Base-by-base conservation (phyloP, 768 basidiomycete genomes). In the Cyclocybe cylindracea region DNA sequence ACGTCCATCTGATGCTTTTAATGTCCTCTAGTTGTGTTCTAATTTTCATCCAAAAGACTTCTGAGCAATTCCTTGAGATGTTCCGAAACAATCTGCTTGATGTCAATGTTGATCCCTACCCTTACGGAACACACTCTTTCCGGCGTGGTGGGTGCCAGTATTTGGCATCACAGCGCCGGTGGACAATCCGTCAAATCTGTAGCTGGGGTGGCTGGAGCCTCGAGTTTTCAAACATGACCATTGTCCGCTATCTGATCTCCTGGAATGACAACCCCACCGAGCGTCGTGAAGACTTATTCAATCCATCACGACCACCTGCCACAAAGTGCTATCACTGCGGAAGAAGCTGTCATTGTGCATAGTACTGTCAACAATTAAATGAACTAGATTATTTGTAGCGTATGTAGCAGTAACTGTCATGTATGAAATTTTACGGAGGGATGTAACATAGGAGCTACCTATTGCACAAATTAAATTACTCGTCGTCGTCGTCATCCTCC, bases 141-240 rank as follows among this genome's bases (percentile, higher is more conserved):
- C 64, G 67, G 5, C 64, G 67, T 18, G 72, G 74, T 7, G 73
- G 75, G 0, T 73, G 71, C 48, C 75, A 78, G 49, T 77, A 68
- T 38, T 60, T 77, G n/a, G 54, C 65, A 5, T 52, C 61, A 5
- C 52, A 61, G 7, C 51, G 60, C 1, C 64, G 68, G 1, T 77
- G 75, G 75, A 56, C 61, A 0, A 52, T 77, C 1, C 51, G 68
- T 0, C 52, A 55, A 3, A 72, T 79, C 18, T 79, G 76, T 48
- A 69, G 72, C n/a, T 78, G 77, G 75, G 77, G 72, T 36, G 78
- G 76, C 3, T 78, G 77, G 76, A 71, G 67, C 45, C 67, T 60
- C 4, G 69, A 77, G 35, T 73, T 73, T 46, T 68, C 68, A 4
- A 65, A 65, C 44, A 40, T 71, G 50, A 77, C 72, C 0, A 74